These are phyloP conservation scores for Globisporangium paddicum DNA, from an alignment of 352 stramenopile species.

Conservation along the genomic window DNA sequence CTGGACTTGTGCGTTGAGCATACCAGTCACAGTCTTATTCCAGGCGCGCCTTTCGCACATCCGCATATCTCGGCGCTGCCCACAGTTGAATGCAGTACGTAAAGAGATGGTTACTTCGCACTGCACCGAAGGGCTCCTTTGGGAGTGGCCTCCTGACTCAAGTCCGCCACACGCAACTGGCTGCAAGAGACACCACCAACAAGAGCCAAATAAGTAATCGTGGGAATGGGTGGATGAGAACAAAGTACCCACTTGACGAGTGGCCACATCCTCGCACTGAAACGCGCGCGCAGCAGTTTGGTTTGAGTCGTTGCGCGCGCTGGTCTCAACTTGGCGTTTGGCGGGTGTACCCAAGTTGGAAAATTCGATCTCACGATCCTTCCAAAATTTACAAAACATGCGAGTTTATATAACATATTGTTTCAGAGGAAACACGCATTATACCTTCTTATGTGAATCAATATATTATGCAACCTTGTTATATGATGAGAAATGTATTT, in stretches of 20 bases:
- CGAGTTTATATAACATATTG: no score
- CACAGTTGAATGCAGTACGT: not conserved
- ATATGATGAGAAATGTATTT: not conserved
- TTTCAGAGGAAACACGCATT: no score
- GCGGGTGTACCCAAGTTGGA: no score
- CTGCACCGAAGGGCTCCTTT: not conserved
- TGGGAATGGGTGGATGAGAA: no score
- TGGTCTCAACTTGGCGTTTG: not conserved
- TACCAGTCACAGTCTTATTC: not conserved
- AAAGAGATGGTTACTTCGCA: not conserved
- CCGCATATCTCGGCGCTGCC: conserved; percentile 1
- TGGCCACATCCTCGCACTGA: not conserved
- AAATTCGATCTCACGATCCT: no score
- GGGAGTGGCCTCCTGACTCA: not conserved
- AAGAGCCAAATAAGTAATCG: no score
- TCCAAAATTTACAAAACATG: no score
- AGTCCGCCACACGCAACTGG: conserved; percentile 1
- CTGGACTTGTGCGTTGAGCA: not conserved
- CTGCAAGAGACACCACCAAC: conserved; percentile 4
- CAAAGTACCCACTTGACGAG: conserved; percentile 5
- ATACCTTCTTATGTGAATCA: not conserved
- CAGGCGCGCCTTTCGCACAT: conserved; percentile 1
- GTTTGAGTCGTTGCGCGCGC: conserved; percentile 6
- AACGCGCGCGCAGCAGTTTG: not conserved
- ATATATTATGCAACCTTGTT: not conserved